Conservation (phyloP, 805 yeast genomes). For the Allodekkera sacchari region DNA sequence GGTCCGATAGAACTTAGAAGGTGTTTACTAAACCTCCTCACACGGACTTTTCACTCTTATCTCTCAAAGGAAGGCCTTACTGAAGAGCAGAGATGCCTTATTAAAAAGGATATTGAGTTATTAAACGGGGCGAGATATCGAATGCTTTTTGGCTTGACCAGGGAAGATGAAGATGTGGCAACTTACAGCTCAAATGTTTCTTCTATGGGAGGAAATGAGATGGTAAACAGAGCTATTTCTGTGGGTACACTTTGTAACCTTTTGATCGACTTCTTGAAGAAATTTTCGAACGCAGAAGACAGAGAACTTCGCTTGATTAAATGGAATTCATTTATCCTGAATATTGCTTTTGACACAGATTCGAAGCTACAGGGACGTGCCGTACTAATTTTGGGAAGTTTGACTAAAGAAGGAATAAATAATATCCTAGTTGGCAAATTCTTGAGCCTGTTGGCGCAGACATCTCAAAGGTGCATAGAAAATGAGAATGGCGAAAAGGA, state of each 20-base stretch:
- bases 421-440: conserved; percentile 34
- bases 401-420: conserved; percentile 55
- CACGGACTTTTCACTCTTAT: conserved; percentile 65
- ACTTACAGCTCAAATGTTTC: conserved; percentile 3
- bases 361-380: conserved; percentile 64
- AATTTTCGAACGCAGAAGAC: conserved; percentile 38
- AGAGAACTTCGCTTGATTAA: conserved; percentile 50
- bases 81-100: conserved; percentile 26
- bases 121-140: conserved; percentile 57
- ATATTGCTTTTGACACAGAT: conserved; percentile 46
- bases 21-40: conserved; percentile 50
- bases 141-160: conserved; percentile 61
- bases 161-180: conserved; percentile 35
- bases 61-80: conserved; percentile 48
- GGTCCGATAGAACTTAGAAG: conserved; percentile 48
- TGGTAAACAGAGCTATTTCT: conserved; percentile 34
- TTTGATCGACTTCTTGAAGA: conserved; percentile 43
- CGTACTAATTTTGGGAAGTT: conserved; percentile 57
- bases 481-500: not conserved
- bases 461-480: conserved; percentile 7
- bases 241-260: conserved; percentile 54
- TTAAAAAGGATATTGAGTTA: conserved; percentile 39
- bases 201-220: conserved; percentile 23
- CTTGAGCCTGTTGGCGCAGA: conserved; percentile 15
- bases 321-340: conserved; percentile 58